Conservation (phyloP, 495 filamentous ascomycete genomes). For the Rostrohypoxylon terebratum region DNA sequence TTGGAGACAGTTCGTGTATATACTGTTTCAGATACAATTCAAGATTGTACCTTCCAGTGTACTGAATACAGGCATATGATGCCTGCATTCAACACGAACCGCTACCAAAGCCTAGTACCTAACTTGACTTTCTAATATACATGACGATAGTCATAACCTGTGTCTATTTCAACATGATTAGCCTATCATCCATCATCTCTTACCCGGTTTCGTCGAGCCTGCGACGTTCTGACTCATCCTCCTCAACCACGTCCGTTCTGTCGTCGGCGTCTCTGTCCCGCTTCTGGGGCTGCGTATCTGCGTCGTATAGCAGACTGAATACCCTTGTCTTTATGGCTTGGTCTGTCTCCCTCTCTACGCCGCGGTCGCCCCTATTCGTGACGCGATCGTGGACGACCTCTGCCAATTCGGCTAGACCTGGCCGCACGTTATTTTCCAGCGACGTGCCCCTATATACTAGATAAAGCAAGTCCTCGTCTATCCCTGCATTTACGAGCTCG, state of each 20-base stretch:
- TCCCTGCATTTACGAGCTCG: too few species aligned
- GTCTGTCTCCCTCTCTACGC: constrained; percentile 9
- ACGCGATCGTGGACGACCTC: background rate
- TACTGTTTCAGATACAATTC: too few species aligned
- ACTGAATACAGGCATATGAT: too few species aligned
- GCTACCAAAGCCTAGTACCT: too few species aligned
- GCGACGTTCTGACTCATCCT: background rate
- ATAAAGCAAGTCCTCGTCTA: too few species aligned
- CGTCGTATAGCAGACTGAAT: background rate
- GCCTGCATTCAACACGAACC: too few species aligned
- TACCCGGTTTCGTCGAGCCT: background rate
- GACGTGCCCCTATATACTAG: background rate
- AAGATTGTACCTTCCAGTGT: too few species aligned
- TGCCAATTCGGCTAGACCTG: background rate
- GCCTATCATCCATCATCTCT: too few species aligned
- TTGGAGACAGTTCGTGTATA: too few species aligned
- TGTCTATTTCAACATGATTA: too few species aligned
- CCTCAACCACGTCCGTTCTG: background rate
- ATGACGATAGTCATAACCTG: too few species aligned
- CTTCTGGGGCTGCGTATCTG: background rate
- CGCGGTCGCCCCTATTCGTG: background rate
- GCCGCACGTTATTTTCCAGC: background rate
- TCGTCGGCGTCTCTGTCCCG: background rate
- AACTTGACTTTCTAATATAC: too few species aligned
- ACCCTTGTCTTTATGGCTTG: background rate